These are phyloP conservation scores for Polytrichum formosum DNA, from an alignment of 225 moss, liverwort and hornwort species.

Conservation along the genomic window DNA sequence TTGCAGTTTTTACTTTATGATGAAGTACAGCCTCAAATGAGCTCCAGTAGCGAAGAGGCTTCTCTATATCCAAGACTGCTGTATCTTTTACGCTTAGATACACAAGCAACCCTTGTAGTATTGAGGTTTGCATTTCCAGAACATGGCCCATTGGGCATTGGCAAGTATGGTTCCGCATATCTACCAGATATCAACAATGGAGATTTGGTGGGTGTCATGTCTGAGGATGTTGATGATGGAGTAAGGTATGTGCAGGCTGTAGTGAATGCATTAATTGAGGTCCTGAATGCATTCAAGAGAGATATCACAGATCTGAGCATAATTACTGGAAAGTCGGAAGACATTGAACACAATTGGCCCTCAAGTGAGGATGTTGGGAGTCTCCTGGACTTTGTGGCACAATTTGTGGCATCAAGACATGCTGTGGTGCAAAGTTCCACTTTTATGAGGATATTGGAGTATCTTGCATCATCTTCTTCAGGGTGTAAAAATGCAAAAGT, in stretches of 20 bases:
- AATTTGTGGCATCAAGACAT: slow-evolving; percentile 88
- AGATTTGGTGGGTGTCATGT: slow-evolving; percentile 35
- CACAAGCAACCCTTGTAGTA: slow-evolving; percentile 75
- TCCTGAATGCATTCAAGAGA: slow-evolving; percentile 41
- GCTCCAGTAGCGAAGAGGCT: slow-evolving; percentile 29
- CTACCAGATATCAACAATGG: slow-evolving; percentile 41
- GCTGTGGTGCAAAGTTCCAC: slow-evolving; percentile 73
- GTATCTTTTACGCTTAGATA: slow-evolving; percentile 81
- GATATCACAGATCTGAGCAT: slow-evolving; percentile 14
- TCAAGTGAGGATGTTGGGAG: slow-evolving; percentile 57
- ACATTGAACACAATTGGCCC: slow-evolving; percentile 47
- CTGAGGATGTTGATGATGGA: slow-evolving; percentile 64
- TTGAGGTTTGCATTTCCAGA: slow-evolving; percentile 89
- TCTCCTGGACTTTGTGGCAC: slow-evolving; percentile 86
- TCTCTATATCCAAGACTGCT: slow-evolving; percentile 67
- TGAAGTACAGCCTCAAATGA: slow-evolving; percentile 45
- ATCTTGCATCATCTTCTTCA: slow-evolving; percentile 52
- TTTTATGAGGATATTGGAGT: slow-evolving; percentile 71
- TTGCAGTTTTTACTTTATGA: slow-evolving; percentile 83
- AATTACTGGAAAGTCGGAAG: slow-evolving; percentile 15
- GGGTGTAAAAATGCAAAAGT: slow-evolving; percentile 28
- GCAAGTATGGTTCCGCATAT: slow-evolving; percentile 75
- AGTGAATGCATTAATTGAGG: slow-evolving; percentile 71
- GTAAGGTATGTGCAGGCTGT: slow-evolving; percentile 74
- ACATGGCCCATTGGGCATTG: slow-evolving; percentile 82